Evolutionary conservation across 495 filamentous ascomycete genomes (phyloP).

Genomic region (Xeromyces bisporus): DNA sequence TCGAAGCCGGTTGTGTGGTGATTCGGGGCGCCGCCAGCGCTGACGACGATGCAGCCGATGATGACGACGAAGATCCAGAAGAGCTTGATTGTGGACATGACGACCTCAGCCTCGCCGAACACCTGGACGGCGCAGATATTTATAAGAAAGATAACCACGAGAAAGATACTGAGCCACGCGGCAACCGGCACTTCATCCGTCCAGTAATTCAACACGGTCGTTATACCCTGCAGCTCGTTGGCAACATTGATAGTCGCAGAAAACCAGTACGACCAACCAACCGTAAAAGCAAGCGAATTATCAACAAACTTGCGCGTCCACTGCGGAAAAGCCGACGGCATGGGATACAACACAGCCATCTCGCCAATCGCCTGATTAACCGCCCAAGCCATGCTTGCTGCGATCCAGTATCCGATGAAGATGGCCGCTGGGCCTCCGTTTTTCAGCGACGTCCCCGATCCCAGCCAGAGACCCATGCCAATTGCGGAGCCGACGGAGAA

Average conservation of each 20-base stretch:
- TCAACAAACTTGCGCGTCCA: slow-evolving; percentile 32
- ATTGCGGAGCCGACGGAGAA: slow-evolving; percentile 18
- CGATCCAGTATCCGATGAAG: slow-evolving; percentile 32
- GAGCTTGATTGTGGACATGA: slow-evolving; percentile 32
- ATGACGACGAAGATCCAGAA: slow-evolving; percentile 28
- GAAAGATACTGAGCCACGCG: slow-evolving; percentile 33
- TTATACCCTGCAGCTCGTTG: slow-evolving; percentile 34
- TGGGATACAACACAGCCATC: slow-evolving; percentile 35
- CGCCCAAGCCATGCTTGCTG: slow-evolving; percentile 18
- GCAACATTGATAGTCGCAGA: slow-evolving; percentile 27
- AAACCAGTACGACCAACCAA: slow-evolving; percentile 36
- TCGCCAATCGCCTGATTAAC: slow-evolving; percentile 27
- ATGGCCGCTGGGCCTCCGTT: slow-evolving; percentile 15
- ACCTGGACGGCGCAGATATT: slow-evolving; percentile 30
- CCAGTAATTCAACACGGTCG: slow-evolving; percentile 46
- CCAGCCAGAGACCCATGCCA: slow-evolving; percentile 16
- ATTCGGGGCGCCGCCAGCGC: slow-evolving; percentile 38
- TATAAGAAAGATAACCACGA: slow-evolving; percentile 24
- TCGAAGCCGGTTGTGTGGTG: slow-evolving; percentile 37
- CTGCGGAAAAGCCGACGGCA: slow-evolving; percentile 34
- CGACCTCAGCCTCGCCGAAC: slow-evolving; percentile 40
- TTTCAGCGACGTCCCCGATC: slow-evolving; percentile 9
- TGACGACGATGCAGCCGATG: slow-evolving; percentile 27
- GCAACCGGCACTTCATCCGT: slow-evolving; percentile 19
- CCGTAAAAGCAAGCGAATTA: slow-evolving; percentile 28